Conservation (phyloP, 305 asterid genomes). For the Euphrasia arctica region DNA sequence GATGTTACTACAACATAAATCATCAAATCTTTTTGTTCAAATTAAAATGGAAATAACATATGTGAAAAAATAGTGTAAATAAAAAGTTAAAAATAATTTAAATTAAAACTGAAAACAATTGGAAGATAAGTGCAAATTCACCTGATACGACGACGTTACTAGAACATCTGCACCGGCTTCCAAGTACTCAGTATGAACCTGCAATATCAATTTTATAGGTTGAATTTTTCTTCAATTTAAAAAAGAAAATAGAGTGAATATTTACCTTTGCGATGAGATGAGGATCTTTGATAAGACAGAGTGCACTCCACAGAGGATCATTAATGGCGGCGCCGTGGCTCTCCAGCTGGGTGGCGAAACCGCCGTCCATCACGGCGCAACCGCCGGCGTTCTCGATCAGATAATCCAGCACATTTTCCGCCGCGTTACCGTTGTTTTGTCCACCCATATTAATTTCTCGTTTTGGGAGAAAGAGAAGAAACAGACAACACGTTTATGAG, state of each 20-base stretch:
- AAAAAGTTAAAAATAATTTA: too few species aligned
- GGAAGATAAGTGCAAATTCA: conserved; percentile 10
- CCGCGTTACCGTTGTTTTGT: not conserved
- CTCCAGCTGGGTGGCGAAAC: conserved; percentile 55
- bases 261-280: conserved; percentile 42
- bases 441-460: conserved; percentile 3
- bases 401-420: conserved; percentile 28
- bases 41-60: too few species aligned
- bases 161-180: conserved; percentile 64
- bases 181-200: conserved; percentile 63
- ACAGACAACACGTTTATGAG: not conserved
- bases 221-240: too few species aligned
- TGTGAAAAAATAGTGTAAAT: too few species aligned
- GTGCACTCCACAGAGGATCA: conserved; percentile 66
- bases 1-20: too few species aligned
- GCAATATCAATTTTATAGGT: conserved; percentile 11
- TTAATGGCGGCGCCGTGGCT: conserved; percentile 49
- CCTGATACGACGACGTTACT: conserved; percentile 61
- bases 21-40: too few species aligned
- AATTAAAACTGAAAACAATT: not conserved
- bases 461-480: not conserved
- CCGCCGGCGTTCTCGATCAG: conserved; percentile 48
- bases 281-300: conserved; percentile 50
- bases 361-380: conserved; percentile 61
- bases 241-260: not conserved